Percentiles rank a stretch among this genome's conserved stretches.
Conservation (phyloP, 805 yeast genomes). For the Kodamaea sagamina region DNA sequence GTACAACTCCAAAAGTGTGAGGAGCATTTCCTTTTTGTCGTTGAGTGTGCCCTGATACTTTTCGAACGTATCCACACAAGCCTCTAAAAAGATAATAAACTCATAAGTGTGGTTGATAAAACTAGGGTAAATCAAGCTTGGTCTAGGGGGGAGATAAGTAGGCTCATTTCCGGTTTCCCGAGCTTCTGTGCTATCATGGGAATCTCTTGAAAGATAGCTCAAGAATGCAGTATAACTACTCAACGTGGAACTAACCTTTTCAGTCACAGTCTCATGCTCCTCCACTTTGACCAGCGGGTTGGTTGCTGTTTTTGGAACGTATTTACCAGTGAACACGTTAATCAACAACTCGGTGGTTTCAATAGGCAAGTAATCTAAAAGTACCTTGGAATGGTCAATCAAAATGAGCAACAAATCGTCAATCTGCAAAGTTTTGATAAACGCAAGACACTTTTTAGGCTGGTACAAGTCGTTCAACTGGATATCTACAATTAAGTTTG, state of each 20-base stretch:
- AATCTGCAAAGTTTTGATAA: constrained; percentile 65
- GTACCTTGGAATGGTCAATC: constrained; percentile 60
- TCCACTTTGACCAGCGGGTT: not conserved
- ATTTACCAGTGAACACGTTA: constrained; percentile 86
- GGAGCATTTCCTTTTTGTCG: constrained; percentile 72
- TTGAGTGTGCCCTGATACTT: constrained; percentile 67
- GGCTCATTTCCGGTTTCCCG: constrained; percentile 37
- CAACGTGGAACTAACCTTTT: constrained; percentile 24
- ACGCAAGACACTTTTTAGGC: constrained; percentile 60
- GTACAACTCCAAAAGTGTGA: constrained; percentile 83
- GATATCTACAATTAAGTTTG: constrained; percentile 74
- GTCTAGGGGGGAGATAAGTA: constrained; percentile 89
- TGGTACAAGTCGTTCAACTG: constrained; percentile 65
- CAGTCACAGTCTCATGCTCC: constrained; percentile 2
- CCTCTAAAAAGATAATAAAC: constrained; percentile 90
- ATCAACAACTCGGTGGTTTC: constrained; percentile 82
- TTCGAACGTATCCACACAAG: constrained; percentile 79
- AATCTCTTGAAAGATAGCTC: constrained; percentile 27
- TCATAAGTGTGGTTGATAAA: constrained; percentile 85
- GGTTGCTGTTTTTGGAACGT: constrained; percentile 41
- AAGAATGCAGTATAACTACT: constrained; percentile 37
- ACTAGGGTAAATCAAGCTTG: constrained; percentile 81
- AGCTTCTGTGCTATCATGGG: constrained; percentile 17
- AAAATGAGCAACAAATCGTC: constrained; percentile 77
- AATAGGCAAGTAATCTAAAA: constrained; percentile 70